Evolutionary conservation across 805 yeast genomes (phyloP).

Genomic region (Ascoidea asiatica): DNA sequence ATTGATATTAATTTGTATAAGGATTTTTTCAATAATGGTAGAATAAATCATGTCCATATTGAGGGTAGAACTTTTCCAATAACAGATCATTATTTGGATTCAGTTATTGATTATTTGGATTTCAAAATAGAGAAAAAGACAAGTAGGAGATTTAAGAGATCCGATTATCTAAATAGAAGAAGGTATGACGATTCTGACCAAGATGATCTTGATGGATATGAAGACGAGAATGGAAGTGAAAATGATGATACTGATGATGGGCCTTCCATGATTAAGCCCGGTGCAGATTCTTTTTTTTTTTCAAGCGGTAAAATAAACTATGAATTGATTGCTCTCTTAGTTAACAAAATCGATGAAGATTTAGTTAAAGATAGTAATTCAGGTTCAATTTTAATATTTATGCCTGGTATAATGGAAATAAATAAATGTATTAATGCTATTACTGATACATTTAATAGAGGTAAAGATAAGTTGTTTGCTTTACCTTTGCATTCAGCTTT

Average conservation of each 20-base stretch:
- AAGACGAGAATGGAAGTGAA: slow-evolving; percentile 13
- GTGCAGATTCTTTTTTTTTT: slow-evolving; percentile 54
- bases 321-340: slow-evolving; percentile 49
- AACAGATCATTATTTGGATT: slow-evolving; percentile 58
- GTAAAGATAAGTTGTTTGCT: slow-evolving; percentile 11
- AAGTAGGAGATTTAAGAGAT: slow-evolving; percentile 11
- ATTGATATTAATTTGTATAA: slow-evolving; percentile 59
- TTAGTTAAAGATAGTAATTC: slow-evolving; percentile 25
- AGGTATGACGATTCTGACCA: slow-evolving; percentile 13
- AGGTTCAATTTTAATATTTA: slow-evolving; percentile 74
- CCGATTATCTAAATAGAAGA: slow-evolving; percentile 8
- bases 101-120: slow-evolving; percentile 40
- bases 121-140: slow-evolving; percentile 29
- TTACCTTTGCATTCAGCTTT: slow-evolving; percentile 86
- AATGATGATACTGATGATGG: slow-evolving; percentile 14
- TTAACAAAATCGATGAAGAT: slow-evolving; percentile 35
- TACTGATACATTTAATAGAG: slow-evolving; percentile 17
- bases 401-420: slow-evolving; percentile 89
- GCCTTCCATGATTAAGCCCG: slow-evolving; percentile 34
- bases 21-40: slow-evolving; percentile 40
- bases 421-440: slow-evolving; percentile 38
- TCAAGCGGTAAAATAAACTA: slow-evolving; percentile 59
- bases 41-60: slow-evolving; percentile 60
- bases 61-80: slow-evolving; percentile 94
- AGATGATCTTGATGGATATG: slow-evolving; percentile 8